Evolutionary conservation across 495 filamentous ascomycete species (phyloP), one percentile per base, ranked within the genome.

Genomic region (Xylaria telfairii): DNA sequence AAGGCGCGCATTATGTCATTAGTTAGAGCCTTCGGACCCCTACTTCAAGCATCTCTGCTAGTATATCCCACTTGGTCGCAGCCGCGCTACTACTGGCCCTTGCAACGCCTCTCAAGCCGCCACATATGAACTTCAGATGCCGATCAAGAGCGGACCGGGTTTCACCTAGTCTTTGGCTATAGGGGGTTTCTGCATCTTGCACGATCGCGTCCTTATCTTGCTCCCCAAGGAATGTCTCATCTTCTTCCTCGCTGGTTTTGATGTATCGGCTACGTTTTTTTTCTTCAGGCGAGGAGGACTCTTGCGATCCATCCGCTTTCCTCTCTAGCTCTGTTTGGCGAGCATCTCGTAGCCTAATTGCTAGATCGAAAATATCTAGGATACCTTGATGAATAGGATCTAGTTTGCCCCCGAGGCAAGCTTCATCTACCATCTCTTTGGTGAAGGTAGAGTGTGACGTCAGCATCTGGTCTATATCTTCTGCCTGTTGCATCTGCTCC

Each of bases 401-500:
- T 17, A 93, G 81, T 71, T 89, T 89, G 5, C 83, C 71, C 0
- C 90, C 87, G 0, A 97, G 85, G 10, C 95, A 85, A 59, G 90
- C 87, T 72, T 92, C 88, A 53, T 88, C 86, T 73, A 90, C 81
- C 8, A 94, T 76, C 10, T 84, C 83, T 41, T 82, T 81, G 53
- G 92, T 82, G 73, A 91, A 96, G 1, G 75, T 72, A 10, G 85
- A 77, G 76, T 97, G 94, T 0, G 90, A 87, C 21, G 80, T 77
- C 19, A 93, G 87, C 92, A 98, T 97, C 7, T 86, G 87, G 74
- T 97, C 93, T 4, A 98, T 88, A 73, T 97, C 94, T 37, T 87
- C 85, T 0, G 93, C 88, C 28, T 79, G 81, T 21, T 77, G 75
- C 46, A 98, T 82, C 3, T 83, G 77, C 17, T 74, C 78, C 15